Evolutionary conservation across 2,329 filamentous ascomycete genomes (phyloP), one percentile per base, ranked within the genome.

Genomic region (Cylindrodendrum hubeiense): DNA sequence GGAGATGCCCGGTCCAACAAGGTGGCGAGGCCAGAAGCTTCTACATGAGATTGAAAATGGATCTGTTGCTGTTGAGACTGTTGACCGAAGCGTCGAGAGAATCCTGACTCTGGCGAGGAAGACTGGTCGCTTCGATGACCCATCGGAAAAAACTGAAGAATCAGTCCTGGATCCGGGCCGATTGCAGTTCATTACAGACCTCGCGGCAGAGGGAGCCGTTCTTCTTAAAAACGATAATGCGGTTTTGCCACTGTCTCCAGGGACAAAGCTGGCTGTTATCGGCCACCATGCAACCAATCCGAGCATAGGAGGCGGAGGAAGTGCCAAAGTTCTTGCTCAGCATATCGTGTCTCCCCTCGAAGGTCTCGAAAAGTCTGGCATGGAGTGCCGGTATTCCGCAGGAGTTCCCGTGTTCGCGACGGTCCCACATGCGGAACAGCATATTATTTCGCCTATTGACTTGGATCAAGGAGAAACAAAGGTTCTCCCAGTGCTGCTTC

Each of bases 191-290:
- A 66, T 69, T 13, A 41, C 30, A 7, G 43, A 55, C 1, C n/a
- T 43, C 2, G 65, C 57, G 2, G 43, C 61, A 5, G 41, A 51
- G 5, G 67, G 62, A 0, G 54, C 89, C 19, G 88, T 91, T 3
- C 82, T 91, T 13, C 79, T 91, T 44, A 90, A 90, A 77, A 91
- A 91, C 67, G 15, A 41, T 7, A 82, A 89, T 24, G 81, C 83
- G 21, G 77, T 87, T 2, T 79, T 91, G 3, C 89, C 89, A 2
- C 73, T 87, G 7, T 80, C 63, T 5, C 56, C 53, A 26, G 30
- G 19, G 1, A 67, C 52, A 39, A 30, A 30, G 28, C 9, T 30
- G 9, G 68, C 68, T 2, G 41, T 76, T 2, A 69, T 78, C 39
- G 74, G 76, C 6, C 69, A 75, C 28, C 66, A 73, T 53, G 75